A percentile compares a stretch with the other conserved stretches of the same genome.
Conservation (phyloP, 768 basidiomycete genomes). For the Chalciporus pseudorubinellus region DNA sequence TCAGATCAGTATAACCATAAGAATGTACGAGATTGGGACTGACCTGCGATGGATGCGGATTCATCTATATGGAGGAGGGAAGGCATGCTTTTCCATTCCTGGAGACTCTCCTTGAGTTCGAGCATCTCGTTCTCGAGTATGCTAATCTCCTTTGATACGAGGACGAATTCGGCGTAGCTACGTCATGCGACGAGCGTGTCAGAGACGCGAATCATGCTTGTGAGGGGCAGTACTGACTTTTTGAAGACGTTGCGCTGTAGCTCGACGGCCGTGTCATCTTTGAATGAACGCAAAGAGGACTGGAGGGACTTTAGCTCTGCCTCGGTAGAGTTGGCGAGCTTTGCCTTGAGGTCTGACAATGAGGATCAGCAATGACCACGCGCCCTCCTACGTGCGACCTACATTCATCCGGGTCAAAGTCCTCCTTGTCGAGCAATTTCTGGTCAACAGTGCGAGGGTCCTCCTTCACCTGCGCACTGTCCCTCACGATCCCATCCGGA, state of each 20-base stretch:
- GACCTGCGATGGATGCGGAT: slow-evolving; percentile 60
- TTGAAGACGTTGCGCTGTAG: slow-evolving; percentile 93
- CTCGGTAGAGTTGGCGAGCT: slow-evolving; percentile 87
- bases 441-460: slow-evolving; percentile 62
- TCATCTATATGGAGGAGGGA: slow-evolving; percentile 89
- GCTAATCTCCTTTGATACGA: slow-evolving; percentile 95
- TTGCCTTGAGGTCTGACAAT: slow-evolving; percentile 67
- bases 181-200: slow-evolving; percentile 3
- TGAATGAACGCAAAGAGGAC: slow-evolving; percentile 67
- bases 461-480: slow-evolving; percentile 40
- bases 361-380: neutral
- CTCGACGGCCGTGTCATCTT: slow-evolving; percentile 72
- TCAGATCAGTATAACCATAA: slow-evolving; percentile 27
- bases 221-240: slow-evolving; percentile 52
- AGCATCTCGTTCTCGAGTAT: slow-evolving; percentile 97
- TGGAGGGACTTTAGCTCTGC: slow-evolving; percentile 74
- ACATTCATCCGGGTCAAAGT: slow-evolving; percentile 90
- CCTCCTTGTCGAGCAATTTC: slow-evolving; percentile 65
- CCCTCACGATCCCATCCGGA: slow-evolving; percentile 49
- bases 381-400: slow-evolving; percentile 31
- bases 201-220: slow-evolving; percentile 1
- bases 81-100: slow-evolving; percentile 96
- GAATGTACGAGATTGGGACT: neutral
- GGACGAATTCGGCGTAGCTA: slow-evolving; percentile 96
- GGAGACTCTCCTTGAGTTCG: slow-evolving; percentile 89